phyloP scores from a whole-genome alignment of 805 yeast genomes.

The Wickerhamomyces strasburgensis region DNA sequence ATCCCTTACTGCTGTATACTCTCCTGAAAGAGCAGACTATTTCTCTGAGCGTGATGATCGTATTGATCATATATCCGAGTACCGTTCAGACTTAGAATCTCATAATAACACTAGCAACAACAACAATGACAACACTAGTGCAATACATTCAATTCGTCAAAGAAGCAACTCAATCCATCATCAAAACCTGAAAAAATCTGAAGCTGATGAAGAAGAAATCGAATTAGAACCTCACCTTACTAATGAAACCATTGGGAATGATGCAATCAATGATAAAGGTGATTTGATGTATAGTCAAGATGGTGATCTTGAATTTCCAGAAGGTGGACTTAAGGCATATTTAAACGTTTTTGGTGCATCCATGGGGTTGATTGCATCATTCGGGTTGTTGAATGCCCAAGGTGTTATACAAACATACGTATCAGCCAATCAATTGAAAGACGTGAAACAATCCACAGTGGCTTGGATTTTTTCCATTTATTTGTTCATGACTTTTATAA shows the following conservation, averaged over 20 bases:
- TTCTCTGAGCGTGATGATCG: too few relatives aligned
- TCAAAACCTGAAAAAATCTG: background rate
- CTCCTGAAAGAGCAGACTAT: too few relatives aligned
- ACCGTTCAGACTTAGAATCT: too few relatives aligned
- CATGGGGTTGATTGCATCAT: slow-evolving; percentile 46
- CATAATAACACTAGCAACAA: too few relatives aligned
- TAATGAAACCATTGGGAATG: slow-evolving; percentile 8
- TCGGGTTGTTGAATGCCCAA: slow-evolving; percentile 53
- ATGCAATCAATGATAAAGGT: slow-evolving; percentile 5
- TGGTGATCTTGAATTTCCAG: slow-evolving; percentile 39
- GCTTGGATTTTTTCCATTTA: slow-evolving; percentile 65
- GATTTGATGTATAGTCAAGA: slow-evolving; percentile 19
- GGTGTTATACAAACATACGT: slow-evolving; percentile 64
- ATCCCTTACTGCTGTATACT: too few relatives aligned
- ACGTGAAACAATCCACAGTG: slow-evolving; percentile 40
- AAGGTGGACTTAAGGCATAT: slow-evolving; percentile 58
- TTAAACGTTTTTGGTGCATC: slow-evolving; percentile 53
- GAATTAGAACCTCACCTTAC: background rate
- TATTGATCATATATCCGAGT: too few relatives aligned
- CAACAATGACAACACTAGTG: too few relatives aligned
- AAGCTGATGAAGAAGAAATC: background rate
- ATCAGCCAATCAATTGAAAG: slow-evolving; percentile 46
- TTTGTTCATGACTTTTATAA: slow-evolving; percentile 42
- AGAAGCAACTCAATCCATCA: background rate
- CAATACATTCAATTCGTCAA: too few relatives aligned